Evolutionary conservation across 768 basidiomycete genomes (phyloP).

Genomic region (Kwoniella sp.): DNA sequence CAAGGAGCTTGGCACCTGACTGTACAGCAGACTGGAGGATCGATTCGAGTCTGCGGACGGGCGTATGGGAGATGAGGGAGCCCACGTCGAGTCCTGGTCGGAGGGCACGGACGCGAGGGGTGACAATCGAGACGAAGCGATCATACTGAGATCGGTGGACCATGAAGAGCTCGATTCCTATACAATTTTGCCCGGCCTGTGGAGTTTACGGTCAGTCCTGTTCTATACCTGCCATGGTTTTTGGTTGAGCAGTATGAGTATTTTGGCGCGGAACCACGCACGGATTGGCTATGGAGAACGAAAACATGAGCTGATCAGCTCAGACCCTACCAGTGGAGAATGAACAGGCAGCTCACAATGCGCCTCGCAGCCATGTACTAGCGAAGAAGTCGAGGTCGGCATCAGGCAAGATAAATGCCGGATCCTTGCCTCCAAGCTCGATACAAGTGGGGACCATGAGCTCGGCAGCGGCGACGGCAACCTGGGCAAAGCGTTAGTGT

Average conservation of each 20-base stretch:
- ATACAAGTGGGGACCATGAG: conserved; percentile 88
- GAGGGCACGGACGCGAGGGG: conserved; percentile 64
- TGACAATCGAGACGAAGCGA: conserved; percentile 68
- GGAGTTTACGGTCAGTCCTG: not conserved
- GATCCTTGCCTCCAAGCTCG: conserved; percentile 96
- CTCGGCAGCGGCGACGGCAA: conserved; percentile 80
- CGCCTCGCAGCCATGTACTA: conserved; percentile 83
- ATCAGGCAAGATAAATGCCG: conserved; percentile 81
- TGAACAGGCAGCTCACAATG: conserved; percentile 67
- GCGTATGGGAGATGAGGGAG: conserved; percentile 75
- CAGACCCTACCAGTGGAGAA: not conserved
- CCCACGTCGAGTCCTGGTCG: conserved; percentile 82
- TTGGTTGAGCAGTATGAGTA: not conserved
- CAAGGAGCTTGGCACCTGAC: conserved; percentile 66
- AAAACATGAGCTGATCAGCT: not conserved
- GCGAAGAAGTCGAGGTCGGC: conserved; percentile 80
- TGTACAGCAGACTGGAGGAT: conserved; percentile 71
- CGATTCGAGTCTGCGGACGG: conserved; percentile 70
- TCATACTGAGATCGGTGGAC: conserved; percentile 79
- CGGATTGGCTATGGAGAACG: conserved; percentile 38
- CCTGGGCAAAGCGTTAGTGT: conserved; percentile 38
- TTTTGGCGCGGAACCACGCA: conserved; percentile 8
- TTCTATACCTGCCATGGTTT: too few species aligned
- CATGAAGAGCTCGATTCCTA: conserved; percentile 90
- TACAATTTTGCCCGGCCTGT: conserved; percentile 83